Conservation (phyloP, 2,329 filamentous ascomycete genomes). For the Fusarium nurragi region DNA sequence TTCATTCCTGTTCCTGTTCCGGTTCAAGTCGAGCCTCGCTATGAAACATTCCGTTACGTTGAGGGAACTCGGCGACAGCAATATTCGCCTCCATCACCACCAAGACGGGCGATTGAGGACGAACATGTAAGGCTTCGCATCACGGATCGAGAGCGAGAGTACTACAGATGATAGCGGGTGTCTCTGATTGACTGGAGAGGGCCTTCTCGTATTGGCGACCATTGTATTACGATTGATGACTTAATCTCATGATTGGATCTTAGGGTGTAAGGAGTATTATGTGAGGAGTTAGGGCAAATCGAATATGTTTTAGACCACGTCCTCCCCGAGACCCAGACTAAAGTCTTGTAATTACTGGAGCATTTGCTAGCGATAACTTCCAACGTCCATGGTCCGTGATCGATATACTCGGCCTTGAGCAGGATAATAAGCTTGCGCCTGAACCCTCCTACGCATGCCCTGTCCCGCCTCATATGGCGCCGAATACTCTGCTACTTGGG, state of each 20-base stretch:
- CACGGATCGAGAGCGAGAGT: slow-evolving; percentile 49
- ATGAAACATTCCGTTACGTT: slow-evolving; percentile 64
- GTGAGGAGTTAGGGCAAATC: slow-evolving; percentile 30
- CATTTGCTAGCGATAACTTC: not conserved
- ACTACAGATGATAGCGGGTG: slow-evolving; percentile 37
- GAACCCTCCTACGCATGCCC: slow-evolving; percentile 20
- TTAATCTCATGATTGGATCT: slow-evolving; percentile 10
- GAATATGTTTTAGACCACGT: not conserved
- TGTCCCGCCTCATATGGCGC: slow-evolving; percentile 5
- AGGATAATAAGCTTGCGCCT: slow-evolving; percentile 5
- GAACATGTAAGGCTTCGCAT: slow-evolving; percentile 47
- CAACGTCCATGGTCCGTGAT: not conserved
- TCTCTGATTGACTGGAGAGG: not conserved
- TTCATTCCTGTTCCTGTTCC: slow-evolving; percentile 57
- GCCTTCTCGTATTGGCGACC: slow-evolving; percentile 10
- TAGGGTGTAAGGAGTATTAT: slow-evolving; percentile 5
- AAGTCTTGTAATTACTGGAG: too few species aligned
- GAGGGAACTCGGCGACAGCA: slow-evolving; percentile 56
- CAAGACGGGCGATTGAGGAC: slow-evolving; percentile 48
- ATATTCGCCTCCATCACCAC: slow-evolving; percentile 46
- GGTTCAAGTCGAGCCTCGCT: slow-evolving; percentile 51
- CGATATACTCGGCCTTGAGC: not conserved
- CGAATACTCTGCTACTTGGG: slow-evolving; percentile 10
- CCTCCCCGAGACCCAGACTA: not conserved
- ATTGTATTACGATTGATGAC: slow-evolving; percentile 39